Base-by-base conservation (phyloP, 805 yeast genomes). In the Cyberlindnera maritima region DNA sequence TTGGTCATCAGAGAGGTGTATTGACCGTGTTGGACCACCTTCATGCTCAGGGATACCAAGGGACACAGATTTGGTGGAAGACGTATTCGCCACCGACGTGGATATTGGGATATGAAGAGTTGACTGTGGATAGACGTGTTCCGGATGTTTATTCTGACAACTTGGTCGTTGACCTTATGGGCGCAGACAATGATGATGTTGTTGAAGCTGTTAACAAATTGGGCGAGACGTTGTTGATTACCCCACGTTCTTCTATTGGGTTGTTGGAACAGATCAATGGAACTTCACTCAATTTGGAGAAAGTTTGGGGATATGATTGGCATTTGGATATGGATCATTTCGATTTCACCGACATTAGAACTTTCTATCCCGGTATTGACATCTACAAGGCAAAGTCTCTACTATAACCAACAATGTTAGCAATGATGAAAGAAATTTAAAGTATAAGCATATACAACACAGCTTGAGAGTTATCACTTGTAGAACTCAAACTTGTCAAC, bases 401-500 rank as follows among this genome's bases (percentile, higher is more conserved):
- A 14, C 21, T 46, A 15, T 49, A 20, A 45, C 10, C 43, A n/a
- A n/a, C 21, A 15, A 14, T 17, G 20, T 19, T 26, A 19, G n/a
- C 17, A 12, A 9, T 26, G 13, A 11, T n/a, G n/a, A 38, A 9
- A 14, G 10, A 19, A n/a, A 36, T 8, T 28, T 28, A 4, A 28
- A 12, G 13, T 4, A 11, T 12, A 4, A 28, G 31, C n/a, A 6
- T 14, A 14, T 28, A 28, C 31, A 21, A 21, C 5, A 5, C 25
- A 21, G 25, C 9, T 9, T 21, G 17, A 28, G 23, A 47, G n/a
- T n/a, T n/a, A n/a, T 56, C 54, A 94, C 75, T 90, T 92, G 72
- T 94, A 94, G 79, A 94, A 94, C 52, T 95, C 99, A 68, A 92
- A 94, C 73, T 94, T 94, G 66, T 94, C 99, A 56, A 87, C 95